These are phyloP conservation scores for Hamamelis virginiana DNA, from an alignment of 164 flowering plant genomes.

Conservation along the genomic window DNA sequence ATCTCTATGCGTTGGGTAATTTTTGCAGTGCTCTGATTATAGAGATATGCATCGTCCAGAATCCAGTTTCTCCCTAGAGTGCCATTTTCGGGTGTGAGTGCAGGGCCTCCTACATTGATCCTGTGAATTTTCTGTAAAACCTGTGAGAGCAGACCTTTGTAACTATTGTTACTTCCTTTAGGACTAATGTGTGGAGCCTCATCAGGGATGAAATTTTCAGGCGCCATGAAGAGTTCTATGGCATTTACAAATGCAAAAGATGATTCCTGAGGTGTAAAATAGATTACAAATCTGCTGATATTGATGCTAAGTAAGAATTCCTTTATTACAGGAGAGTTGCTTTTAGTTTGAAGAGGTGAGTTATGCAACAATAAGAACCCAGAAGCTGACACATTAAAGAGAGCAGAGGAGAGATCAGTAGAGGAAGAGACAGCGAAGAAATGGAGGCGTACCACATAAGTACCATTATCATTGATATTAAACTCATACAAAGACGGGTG, in stretches of 20 bases:
- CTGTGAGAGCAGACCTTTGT: neutral
- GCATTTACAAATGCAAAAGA: constrained; percentile 14
- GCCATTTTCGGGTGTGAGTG: constrained; percentile 5
- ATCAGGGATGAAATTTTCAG: neutral
- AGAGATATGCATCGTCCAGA: constrained; percentile 6
- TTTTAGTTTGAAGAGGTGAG: neutral
- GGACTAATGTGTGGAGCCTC: neutral
- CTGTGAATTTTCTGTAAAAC: constrained; percentile 5
- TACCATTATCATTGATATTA: constrained; percentile 13
- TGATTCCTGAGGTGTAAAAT: constrained; percentile 3
- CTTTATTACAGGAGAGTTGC: neutral
- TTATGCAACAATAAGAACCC: constrained; percentile 10
- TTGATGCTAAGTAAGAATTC: constrained; percentile 13
- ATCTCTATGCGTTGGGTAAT: neutral
- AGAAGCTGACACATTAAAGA: constrained; percentile 17
- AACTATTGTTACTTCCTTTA: neutral
- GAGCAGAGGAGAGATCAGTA: constrained; percentile 5
- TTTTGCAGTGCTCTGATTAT: neutral
- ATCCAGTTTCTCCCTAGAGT: constrained; percentile 15
- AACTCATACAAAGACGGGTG: constrained; percentile 27
- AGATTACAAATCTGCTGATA: neutral
- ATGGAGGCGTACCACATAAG: constrained; percentile 47
- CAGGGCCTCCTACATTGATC: constrained; percentile 16
- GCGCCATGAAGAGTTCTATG: constrained; percentile 14
- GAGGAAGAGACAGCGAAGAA: constrained; percentile 29